Evolutionary conservation across 106 monocot species (phyloP), one percentile per base, ranked within the genome.

Genomic region (Ottelia alismoides): DNA sequence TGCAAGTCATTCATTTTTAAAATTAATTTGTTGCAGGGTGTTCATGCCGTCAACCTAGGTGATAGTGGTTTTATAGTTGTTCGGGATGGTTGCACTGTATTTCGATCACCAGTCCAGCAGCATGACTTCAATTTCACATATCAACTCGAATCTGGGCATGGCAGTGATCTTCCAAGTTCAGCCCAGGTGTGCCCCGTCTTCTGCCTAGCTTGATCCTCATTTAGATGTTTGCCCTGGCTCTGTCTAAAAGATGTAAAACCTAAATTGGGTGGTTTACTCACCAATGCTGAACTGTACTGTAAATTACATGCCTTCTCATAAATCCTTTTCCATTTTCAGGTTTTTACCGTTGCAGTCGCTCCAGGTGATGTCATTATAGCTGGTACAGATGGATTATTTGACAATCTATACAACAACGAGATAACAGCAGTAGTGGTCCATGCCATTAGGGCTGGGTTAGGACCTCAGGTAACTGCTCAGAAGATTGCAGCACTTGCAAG

Each of bases 41-140:
- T 85, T 28, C 73, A 71, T 67, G 85, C 85, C 12, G 70, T 76
- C 28, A 85, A 85, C 31, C 69, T 85, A 28, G 85, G 85, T 11
- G 85, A 85, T 26, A 80, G 85, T 53, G 80, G 85, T 22, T 85
- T 85, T 56, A 47, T 85, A 30, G 66, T 85, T 43, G 73, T 85
- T 25, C 65, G 80, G 28, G 76, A 85, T 59, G 85, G 85, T 17
- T 60, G 52, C 55, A 80, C 73, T 20, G 54, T 67, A 25, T 74
- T 85, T 31, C 70, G 63, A 14, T 85, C 85, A 43, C 85, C 85
- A 55, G 70, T 73, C 19, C 85, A 85, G 55, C 85, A 80, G 43
- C 85, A 85, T 57, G 80, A 72, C 56, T 85, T 85, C 48, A 85
- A 85, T 67, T 80, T 85, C 47, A 76, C 85, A 23, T 85, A 67